These are phyloP conservation scores for Dipteronia dyeriana DNA, from an alignment of 345 rosid genomes.

Conservation along the genomic window DNA sequence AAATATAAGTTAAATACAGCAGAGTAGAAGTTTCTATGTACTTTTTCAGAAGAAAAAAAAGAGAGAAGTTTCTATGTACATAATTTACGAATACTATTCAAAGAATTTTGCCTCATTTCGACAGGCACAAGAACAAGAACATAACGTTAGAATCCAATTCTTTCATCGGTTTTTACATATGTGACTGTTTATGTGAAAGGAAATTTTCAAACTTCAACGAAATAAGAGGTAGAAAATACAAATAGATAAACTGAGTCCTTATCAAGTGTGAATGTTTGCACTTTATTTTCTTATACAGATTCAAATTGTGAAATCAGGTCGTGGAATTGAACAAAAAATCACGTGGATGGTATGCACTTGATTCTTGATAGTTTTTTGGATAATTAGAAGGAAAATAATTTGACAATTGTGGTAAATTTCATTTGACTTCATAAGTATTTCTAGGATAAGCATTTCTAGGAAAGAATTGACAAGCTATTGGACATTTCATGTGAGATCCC, in stretches of 20 bases:
- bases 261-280: neutral
- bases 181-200: neutral
- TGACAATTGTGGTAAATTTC: neutral
- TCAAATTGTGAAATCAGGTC: too few relatives aligned
- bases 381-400: neutral
- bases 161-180: neutral
- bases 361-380: neutral
- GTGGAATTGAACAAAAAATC: neutral
- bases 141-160: neutral
- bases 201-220: neutral
- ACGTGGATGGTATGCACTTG: neutral
- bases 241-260: neutral
- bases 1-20: neutral
- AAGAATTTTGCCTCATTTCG: conserved; percentile 9
- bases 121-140: neutral
- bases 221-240: neutral
- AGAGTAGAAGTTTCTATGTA: neutral
- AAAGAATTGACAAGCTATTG: neutral
- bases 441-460: neutral
- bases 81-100: neutral
- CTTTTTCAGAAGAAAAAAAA: too few relatives aligned
- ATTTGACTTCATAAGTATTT: neutral
- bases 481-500: neutral
- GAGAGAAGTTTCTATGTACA: neutral
- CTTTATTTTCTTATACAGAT: neutral